Evolutionary conservation across 495 filamentous ascomycete genomes (phyloP), one percentile per base, ranked within the genome.

Genomic region (Penicillium psychrofluorescens): DNA sequence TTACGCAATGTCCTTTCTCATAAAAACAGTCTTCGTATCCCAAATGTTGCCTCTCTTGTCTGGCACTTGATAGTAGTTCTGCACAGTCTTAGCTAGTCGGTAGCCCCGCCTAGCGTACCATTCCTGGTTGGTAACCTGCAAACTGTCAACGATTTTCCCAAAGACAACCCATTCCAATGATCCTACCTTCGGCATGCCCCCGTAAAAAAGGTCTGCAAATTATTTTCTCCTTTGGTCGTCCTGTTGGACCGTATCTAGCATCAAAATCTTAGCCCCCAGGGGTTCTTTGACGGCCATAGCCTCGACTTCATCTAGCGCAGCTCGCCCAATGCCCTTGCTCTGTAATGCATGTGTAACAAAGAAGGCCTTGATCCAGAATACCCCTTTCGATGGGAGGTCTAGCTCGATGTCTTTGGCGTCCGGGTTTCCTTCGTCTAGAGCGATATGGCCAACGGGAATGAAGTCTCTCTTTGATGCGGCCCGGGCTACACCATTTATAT

Each of bases 311-410:
- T 60, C 51, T 54, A 64, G 56, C 16, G 59, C 59, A 8, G 51
- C 51, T 29, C 59, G 50, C 2, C 61, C 61, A 13, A 58, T 40
- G 4, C 61, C 61, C 11, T 49, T 36, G 29, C 56, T 43, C 28
- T 59, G 61, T 12, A 53, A 32, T 6, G 43, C 16, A 3, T 37
- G 50, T 1, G 33, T 22, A 0, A 64, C 45, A 14, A 54, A 64
- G 28, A 64, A 62, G 8, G 53, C 46, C 30, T 59, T 62, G 8
- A 64, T 50, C 51, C 58, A 62, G 14, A 60, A 58, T 10, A 57
- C 35, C 2, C 46, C 45, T 10, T 42, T 39, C 0, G 41, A 35
- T 8, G 58, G 54, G 7, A 57, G 22, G 15, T 55, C 45, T 7
- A 57, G 36, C 11, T 51, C 48, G 22, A 59, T 8, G 11, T 41